These are phyloP conservation scores for Amesomyces nigricolor DNA, from an alignment of 2,329 filamentous ascomycete species.

Conservation along the genomic window DNA sequence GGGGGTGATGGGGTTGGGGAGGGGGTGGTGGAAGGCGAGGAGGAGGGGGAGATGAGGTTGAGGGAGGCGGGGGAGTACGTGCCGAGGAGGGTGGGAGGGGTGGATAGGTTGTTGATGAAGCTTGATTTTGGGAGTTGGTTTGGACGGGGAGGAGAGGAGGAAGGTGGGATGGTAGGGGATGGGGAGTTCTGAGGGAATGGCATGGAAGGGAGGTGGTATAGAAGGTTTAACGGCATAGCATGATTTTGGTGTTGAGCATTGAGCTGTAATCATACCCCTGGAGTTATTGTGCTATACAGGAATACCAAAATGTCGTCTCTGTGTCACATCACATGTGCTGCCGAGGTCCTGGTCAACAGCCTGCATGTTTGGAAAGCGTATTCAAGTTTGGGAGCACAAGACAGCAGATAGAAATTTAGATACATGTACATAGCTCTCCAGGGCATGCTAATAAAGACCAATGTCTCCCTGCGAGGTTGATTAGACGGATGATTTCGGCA, in stretches of 20 bases:
- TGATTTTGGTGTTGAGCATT: too few species aligned
- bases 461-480: too few species aligned
- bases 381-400: too few species aligned
- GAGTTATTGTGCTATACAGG: background rate
- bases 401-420: too few species aligned
- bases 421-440: too few species aligned
- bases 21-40: conserved; percentile 27
- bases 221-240: background rate
- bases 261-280: conserved; percentile 5
- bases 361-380: too few species aligned
- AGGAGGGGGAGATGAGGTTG: conserved; percentile 35
- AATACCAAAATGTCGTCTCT: too few species aligned
- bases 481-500: too few species aligned
- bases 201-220: background rate
- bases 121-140: conserved; percentile 66
- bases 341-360: background rate
- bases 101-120: conserved; percentile 87
- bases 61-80: conserved; percentile 53
- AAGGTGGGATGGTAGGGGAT: conserved; percentile 3
- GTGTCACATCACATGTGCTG: too few species aligned
- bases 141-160: conserved; percentile 28
- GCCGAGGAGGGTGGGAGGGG: conserved; percentile 67
- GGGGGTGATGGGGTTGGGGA: conserved; percentile 31
- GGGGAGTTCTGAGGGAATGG: conserved; percentile 2
- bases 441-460: too few species aligned